Base-by-base conservation (phyloP, 2,329 filamentous ascomycete species). In the Fusarium beomiforme region DNA sequence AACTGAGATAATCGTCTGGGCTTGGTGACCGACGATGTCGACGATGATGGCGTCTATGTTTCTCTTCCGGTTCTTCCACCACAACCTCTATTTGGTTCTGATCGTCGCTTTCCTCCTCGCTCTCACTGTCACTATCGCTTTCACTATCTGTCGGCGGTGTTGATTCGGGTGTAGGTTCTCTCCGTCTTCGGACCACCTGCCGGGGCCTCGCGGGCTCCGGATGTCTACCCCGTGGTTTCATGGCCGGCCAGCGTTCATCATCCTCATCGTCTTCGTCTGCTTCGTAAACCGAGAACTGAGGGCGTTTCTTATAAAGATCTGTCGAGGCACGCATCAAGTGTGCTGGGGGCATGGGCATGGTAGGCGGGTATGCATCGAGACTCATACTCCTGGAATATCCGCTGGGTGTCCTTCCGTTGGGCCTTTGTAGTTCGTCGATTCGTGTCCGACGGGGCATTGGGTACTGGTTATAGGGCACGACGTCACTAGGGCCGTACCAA, bases 351-450 rank as follows among this genome's bases (percentile, higher is more conserved):
- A 67, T 67, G 56, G 76, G 75, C 76, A 79, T 79, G 34, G 66
- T 72, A 51, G 74, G 75, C 59, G 75, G 74, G 57, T 75, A 72
- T 61, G 71, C 74, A 60, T 79, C 78, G 66, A 76, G 54, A 65
- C 72, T 79, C 67, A 76, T 58, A 69, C 74, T 79, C 66, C 71
- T 77, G 37, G 64, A 65, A 59, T 73, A 68, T 67, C 70, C 74
- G 64, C 70, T 75, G 61, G 72, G 70, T 50, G 77, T 74, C 70
- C 75, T 74, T 71, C 78, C 74, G 71, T 72, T 74, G 69, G 74
- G 73, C 60, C 78, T 80, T 76, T 80, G 78, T 79, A 80, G 62
- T 72, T 75, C 70, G 53, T 71, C 59, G 67, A 76, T 54, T 59
- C 67, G 75, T 54, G 74, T 71, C 64, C 70, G 68, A 75, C 75